Evolutionary conservation across 495 filamentous ascomycete species (phyloP), one percentile per base, ranked within the genome.

Genomic region (Penicillium egyptiacum): DNA sequence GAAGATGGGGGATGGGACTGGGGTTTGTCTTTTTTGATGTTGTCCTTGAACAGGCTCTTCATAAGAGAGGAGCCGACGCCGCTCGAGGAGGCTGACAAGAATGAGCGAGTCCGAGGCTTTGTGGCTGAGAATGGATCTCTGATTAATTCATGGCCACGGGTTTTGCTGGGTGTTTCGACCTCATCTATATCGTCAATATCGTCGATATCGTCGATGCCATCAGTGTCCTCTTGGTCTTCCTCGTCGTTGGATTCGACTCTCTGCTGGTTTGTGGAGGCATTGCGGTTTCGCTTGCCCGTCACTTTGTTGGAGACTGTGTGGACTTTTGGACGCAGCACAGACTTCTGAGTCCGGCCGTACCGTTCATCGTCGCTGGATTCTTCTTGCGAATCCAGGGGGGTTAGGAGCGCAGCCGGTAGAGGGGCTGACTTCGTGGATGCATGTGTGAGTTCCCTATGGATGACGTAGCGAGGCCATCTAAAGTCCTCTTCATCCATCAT

Each of bases 281-380:
- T 70, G 64, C 81, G 60, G 61, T 79, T 74, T 73, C 83, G 67
- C 70, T 80, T 68, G 63, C 77, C 69, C 35, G 75, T 72, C 61
- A 79, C 62, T 53, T 75, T 79, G 6, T 60, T 61, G 12, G 76
- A 76, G 19, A 75, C 55, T 1, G 70, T 65, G 50, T 69, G 72
- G 33, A 70, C 68, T 45, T 76, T 82, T 3, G 82, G 82, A 31
- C 80, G 75, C 4, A 84, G 65, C 2, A 82, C 76, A 5, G 82
- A 85, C 57, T 79, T 81, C 42, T 75, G 72, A 23, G 71, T 72
- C 11, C 71, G 70, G 12, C 60, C 65, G 3, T 73, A 65, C 31
- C 58, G 67, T 30, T 81, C 75, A 26, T 79, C 75, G 20, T 75
- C 75, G 31, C 74, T 74, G 2, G 71, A 72, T 20, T 67, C 69